These are phyloP conservation scores for Coelastrella sp. DNA, from an alignment of 139 green algal species.

Conservation along the genomic window DNA sequence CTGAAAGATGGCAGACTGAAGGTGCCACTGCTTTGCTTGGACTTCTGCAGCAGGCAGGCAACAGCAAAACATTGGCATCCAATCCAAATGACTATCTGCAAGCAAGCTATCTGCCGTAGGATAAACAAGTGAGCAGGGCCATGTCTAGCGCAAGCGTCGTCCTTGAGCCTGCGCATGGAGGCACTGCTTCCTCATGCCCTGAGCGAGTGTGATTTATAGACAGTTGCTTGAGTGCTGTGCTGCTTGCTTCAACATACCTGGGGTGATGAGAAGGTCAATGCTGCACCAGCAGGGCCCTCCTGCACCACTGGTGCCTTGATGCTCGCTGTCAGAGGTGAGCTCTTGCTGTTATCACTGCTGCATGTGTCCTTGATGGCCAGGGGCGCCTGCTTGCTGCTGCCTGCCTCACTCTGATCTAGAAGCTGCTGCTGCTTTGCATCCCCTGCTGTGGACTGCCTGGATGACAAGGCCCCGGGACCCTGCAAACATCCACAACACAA, in stretches of 20 bases:
- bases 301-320: conserved; percentile 8
- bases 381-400: not conserved
- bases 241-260: not conserved
- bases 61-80: not conserved
- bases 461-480: not conserved
- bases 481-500: not conserved
- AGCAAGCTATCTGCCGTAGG: too few species aligned
- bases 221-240: too few species aligned
- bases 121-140: too few species aligned
- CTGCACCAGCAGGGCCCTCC: not conserved
- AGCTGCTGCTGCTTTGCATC: not conserved
- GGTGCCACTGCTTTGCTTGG: not conserved
- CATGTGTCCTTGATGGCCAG: not conserved
- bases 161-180: too few species aligned
- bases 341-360: conserved; percentile 7
- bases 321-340: not conserved
- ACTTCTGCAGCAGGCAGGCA: not conserved
- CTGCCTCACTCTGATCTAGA: not conserved
- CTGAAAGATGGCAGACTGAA: conserved; percentile 14
- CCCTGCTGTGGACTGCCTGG: not conserved
- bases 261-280: conserved; percentile 3
- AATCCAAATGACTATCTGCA: too few species aligned
- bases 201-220: too few species aligned
- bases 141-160: too few species aligned
- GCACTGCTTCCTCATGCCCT: too few species aligned